Percentiles rank a stretch among this genome's conserved stretches.
These are phyloP conservation scores for Withania somnifera DNA, from an alignment of 305 asterid species.

Conservation along the genomic window DNA sequence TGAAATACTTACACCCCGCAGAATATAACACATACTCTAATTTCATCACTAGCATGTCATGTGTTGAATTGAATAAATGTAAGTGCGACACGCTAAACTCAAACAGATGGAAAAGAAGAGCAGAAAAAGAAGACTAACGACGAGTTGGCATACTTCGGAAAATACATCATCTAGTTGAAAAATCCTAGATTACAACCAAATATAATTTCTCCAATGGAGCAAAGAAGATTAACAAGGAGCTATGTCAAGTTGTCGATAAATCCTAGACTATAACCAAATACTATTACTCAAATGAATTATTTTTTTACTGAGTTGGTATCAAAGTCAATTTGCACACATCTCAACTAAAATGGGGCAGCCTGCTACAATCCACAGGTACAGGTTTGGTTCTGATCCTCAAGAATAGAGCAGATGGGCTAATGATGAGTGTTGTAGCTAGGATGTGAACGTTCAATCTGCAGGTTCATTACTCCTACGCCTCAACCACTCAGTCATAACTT, in stretches of 20 bases:
- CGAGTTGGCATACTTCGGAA: not conserved
- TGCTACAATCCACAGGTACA: not conserved
- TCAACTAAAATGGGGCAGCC: not conserved
- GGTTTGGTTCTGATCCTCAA: not conserved
- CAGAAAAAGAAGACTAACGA: not conserved
- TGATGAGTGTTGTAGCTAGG: not conserved
- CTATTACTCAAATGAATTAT: not conserved
- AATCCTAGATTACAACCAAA: not conserved
- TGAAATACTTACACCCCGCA: not conserved
- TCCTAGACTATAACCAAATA: not conserved
- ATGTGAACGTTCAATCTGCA: not conserved
- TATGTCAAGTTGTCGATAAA: too few relatives aligned
- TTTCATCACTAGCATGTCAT: not conserved
- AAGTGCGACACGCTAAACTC: not conserved
- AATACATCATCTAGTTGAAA: not conserved
- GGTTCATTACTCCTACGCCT: not conserved
- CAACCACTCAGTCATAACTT: not conserved
- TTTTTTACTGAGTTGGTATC: not conserved
- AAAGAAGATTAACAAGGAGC: too few relatives aligned
- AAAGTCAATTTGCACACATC: not conserved
- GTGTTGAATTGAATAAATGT: not conserved
- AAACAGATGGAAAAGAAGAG: not conserved
- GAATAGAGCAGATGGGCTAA: not conserved
- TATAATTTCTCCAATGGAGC: not conserved
- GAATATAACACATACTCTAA: not conserved